Conservation (phyloP, 352 stramenopile species). For the Hyphochytrium catenoides region DNA sequence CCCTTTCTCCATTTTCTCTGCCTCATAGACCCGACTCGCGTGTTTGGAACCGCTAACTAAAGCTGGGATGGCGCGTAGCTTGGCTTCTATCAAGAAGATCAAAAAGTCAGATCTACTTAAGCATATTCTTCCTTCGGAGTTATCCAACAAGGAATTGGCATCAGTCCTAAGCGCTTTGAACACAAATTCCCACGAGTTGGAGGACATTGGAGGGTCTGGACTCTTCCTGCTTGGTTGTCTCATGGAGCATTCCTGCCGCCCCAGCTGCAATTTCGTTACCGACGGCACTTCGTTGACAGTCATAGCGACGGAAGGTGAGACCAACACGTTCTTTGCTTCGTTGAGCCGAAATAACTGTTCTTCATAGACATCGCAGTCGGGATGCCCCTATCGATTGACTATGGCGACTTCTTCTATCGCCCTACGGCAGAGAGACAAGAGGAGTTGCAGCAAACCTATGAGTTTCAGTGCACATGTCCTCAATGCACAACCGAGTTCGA, state of each 20-base stretch:
- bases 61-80: too few relatives aligned
- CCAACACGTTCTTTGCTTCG: too few relatives aligned
- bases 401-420: slow-evolving; percentile 46
- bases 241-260: slow-evolving; percentile 39
- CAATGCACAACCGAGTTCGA: too few relatives aligned
- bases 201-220: slow-evolving; percentile 35
- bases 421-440: slow-evolving; percentile 25
- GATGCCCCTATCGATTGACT: slow-evolving; percentile 41
- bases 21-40: too few relatives aligned
- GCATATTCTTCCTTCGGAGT: slow-evolving; percentile 21
- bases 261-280: slow-evolving; percentile 46
- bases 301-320: slow-evolving; percentile 36
- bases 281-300: slow-evolving; percentile 38
- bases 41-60: too few relatives aligned
- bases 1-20: too few relatives aligned
- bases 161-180: slow-evolving; percentile 37
- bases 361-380: slow-evolving; percentile 24
- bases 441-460: slow-evolving; percentile 29
- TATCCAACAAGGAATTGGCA: slow-evolving; percentile 27
- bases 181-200: slow-evolving; percentile 40
- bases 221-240: slow-evolving; percentile 36
- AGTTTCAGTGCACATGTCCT: slow-evolving; percentile 30
- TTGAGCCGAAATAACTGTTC: too few relatives aligned
- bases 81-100: too few relatives aligned
- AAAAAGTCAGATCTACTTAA: too few relatives aligned